Evolutionary conservation across 2,329 filamentous ascomycete species (phyloP), one percentile per base, ranked within the genome.

Genomic region (Diaporthe velutina): DNA sequence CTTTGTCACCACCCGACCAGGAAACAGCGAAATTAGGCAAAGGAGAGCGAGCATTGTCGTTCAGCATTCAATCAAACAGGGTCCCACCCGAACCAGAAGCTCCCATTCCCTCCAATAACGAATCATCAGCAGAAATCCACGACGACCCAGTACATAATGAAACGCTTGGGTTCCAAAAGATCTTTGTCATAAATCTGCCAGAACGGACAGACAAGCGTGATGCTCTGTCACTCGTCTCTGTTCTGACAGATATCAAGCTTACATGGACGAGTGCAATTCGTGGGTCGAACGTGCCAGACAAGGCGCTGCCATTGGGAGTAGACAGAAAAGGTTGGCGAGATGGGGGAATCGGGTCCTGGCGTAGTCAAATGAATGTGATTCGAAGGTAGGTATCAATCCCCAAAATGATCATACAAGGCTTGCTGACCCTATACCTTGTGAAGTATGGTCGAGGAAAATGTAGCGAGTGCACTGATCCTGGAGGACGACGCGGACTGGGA

Each of bases 131-230:
- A 7, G 38, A 57, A 1, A 1, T 38, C 5, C 22, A 48, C 10
- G 25, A 61, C 8, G 33, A 71, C 1, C 5, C n/a, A 6, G n/a
- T 74, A 4, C 45, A 64, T 8, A 79, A 79, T 54, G 66, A 68
- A 58, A 77, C 77, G 0, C 74, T 79, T 2, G 78, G 78, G 7
- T 87, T 87, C 75, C 80, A 87, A 70, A 84, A 85, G 61, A 80
- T 88, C 38, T 86, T 87, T 72, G 84, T 86, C 33, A 82, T 90
- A 60, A 84, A 85, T 6, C 80, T 89, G 13, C 84, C 86, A 6
- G 83, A 85, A 54, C 83, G 88, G 45, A 85, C 83, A 5, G 87
- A 89, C 78, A 87, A 88, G 76, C 83, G 85, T 67, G 88, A 90
- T 82, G 85, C 84, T 4, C 80, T 90, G 25, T 80, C 83, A 1